A percentile compares a stretch with the other conserved stretches of the same genome.
Conservation (phyloP, 139 green algal species). For the Micractinium conductrix region DNA sequence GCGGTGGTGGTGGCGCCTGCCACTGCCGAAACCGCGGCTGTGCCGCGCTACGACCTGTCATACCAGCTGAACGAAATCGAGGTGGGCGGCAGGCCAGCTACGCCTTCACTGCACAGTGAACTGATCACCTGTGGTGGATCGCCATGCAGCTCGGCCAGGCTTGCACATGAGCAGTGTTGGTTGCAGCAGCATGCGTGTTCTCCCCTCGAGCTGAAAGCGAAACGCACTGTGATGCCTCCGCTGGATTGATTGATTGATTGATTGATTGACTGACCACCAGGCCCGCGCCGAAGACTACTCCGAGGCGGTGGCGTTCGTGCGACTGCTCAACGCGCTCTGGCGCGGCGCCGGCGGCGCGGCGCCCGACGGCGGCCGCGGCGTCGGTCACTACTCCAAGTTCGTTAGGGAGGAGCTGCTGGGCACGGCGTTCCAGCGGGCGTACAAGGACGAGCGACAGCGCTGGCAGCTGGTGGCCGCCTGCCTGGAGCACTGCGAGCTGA, state of each 20-base stretch:
- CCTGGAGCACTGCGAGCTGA: constrained; percentile 65
- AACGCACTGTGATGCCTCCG: too few species aligned
- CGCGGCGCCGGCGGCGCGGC: neutral
- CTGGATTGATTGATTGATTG: too few species aligned
- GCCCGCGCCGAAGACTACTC: constrained; percentile 67
- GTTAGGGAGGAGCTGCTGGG: constrained; percentile 53
- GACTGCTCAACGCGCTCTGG: constrained; percentile 74
- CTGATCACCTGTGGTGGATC: too few species aligned
- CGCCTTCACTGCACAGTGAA: too few species aligned
- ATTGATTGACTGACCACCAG: too few species aligned
- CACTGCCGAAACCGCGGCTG: neutral
- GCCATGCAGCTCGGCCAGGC: too few species aligned
- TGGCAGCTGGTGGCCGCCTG: constrained; percentile 73
- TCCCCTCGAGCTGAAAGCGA: too few species aligned
- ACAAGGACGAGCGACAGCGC: constrained; percentile 64
- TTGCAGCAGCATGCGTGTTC: too few species aligned
- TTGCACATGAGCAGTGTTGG: too few species aligned
- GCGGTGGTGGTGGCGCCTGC: constrained; percentile 60
- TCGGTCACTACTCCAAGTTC: constrained; percentile 69
- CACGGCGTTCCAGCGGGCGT: constrained; percentile 25
- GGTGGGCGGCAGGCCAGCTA: constrained; percentile 39
- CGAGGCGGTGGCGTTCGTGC: constrained; percentile 73
- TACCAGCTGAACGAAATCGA: constrained; percentile 85
- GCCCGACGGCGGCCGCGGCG: constrained; percentile 48
- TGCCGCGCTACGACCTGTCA: constrained; percentile 53